phyloP scores from a whole-genome alignment of 2,329 filamentous ascomycete species.

The Arachnomyces sp. region DNA sequence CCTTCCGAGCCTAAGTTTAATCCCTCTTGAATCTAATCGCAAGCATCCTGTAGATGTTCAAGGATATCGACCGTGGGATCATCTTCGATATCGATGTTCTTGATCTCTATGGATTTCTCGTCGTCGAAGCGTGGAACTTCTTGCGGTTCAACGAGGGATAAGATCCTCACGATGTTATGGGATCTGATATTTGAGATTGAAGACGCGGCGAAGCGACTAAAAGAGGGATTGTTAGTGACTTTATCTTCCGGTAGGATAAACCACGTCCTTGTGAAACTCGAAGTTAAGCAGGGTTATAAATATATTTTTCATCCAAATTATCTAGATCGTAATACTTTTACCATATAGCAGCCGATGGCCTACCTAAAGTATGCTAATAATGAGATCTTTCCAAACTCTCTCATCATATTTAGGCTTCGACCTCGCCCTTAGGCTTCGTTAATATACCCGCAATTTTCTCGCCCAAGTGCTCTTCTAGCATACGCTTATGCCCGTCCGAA shows the following conservation, averaged over 20 bases:
- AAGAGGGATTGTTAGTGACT: background rate
- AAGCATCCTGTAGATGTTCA: constrained; percentile 11
- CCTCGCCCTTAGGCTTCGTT: no score
- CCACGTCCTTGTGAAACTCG: no score
- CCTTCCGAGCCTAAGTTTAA: background rate
- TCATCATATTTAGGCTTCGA: no score
- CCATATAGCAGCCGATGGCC: no score
- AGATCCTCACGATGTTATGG: constrained; percentile 8
- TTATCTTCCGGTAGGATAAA: no score
- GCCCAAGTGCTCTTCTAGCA: constrained; percentile 21
- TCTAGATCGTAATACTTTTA: no score
- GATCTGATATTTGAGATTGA: constrained; percentile 7
- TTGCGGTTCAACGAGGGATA: constrained; percentile 7
- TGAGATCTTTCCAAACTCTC: no score
- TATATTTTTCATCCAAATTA: no score
- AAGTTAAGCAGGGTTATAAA: no score
- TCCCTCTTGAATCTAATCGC: constrained; percentile 15
- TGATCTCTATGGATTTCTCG: constrained; percentile 6
- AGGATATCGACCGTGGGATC: constrained; percentile 16
- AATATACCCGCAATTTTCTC: constrained; percentile 14
- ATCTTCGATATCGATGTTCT: constrained; percentile 16
- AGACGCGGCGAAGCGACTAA: constrained; percentile 12
- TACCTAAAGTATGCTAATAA: no score
- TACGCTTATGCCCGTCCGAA: constrained; percentile 32
- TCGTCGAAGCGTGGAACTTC: constrained; percentile 6